phyloP scores from a whole-genome alignment of 768 basidiomycete genomes.

The Sistotremastrum niveocremeum region DNA sequence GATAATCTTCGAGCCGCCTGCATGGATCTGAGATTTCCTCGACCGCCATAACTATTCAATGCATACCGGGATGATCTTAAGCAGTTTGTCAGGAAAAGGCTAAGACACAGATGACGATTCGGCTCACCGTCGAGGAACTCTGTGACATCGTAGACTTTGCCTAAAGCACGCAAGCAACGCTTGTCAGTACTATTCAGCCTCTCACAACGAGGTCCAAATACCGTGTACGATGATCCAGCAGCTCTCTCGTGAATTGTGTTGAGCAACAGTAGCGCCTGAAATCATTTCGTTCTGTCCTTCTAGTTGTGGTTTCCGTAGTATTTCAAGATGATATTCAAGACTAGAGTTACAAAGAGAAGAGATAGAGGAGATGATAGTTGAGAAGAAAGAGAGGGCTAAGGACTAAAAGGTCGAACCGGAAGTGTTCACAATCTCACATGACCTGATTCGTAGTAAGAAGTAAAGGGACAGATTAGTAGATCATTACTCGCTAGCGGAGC shows the following conservation, averaged over 20 bases:
- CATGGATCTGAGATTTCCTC: not conserved
- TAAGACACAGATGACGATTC: not conserved
- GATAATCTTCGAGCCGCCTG: slow-evolving; percentile 74
- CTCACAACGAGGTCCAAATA: not conserved
- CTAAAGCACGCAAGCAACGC: slow-evolving; percentile 20
- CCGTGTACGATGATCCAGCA: slow-evolving; percentile 26
- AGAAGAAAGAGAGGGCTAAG: no score
- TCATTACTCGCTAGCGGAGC: no score
- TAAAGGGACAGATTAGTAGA: no score
- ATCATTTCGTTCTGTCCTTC: not conserved
- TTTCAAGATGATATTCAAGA: no score
- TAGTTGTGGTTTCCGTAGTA: no score
- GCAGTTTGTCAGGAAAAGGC: not conserved
- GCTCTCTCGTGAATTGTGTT: slow-evolving; percentile 16
- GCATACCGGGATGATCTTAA: slow-evolving; percentile 49
- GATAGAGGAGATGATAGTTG: no score
- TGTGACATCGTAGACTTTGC: slow-evolving; percentile 67
- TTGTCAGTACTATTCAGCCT: not conserved
- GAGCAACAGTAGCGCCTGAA: slow-evolving; percentile 6
- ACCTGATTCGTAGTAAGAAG: no score
- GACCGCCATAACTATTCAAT: not conserved
- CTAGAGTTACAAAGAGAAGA: no score
- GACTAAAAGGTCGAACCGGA: no score
- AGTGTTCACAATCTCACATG: no score
- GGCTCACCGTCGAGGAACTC: slow-evolving; percentile 56